phyloP scores from a whole-genome alignment of 1,139 yeast species.

The Taphrina pruni region DNA sequence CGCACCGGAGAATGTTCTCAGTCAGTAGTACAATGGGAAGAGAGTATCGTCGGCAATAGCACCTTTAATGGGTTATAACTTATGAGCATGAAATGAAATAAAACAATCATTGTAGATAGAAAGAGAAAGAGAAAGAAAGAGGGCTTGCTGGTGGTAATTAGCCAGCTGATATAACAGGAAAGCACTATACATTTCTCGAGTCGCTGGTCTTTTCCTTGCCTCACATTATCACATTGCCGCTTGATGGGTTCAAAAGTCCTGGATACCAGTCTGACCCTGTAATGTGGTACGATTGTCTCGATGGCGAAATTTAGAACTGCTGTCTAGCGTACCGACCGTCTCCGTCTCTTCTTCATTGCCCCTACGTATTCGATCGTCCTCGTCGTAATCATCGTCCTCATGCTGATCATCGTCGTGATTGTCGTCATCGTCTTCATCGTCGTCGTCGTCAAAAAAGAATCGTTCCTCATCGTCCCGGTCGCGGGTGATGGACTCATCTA shows the following conservation, averaged over 20 bases:
- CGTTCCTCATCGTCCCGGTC: constrained; percentile 23
- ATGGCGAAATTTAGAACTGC: too few relatives aligned
- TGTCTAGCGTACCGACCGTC: too few relatives aligned
- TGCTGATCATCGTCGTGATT: too few relatives aligned
- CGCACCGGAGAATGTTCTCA: too few relatives aligned
- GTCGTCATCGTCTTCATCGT: too few relatives aligned
- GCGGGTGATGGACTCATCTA: constrained; percentile 7
- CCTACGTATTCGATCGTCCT: background rate
- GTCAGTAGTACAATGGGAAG: too few relatives aligned
- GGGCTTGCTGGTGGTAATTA: background rate
- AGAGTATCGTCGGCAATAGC: too few relatives aligned
- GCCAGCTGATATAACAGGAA: background rate
- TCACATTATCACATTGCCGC: background rate
- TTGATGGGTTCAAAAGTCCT: constrained; percentile 4
- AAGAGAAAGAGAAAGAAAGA: too few relatives aligned
- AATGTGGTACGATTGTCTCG: too few relatives aligned
- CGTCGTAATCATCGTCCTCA: too few relatives aligned
- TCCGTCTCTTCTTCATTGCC: background rate
- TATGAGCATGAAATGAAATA: constrained; percentile 27
- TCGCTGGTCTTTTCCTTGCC: too few relatives aligned
- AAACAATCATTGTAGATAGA: constrained; percentile 20
- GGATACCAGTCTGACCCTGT: constrained; percentile 26
- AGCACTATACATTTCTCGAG: constrained; percentile 8
- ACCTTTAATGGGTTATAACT: background rate
- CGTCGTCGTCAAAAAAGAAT: constrained; percentile 13